Evolutionary conservation across 371 early-diverging fungal genomes (phyloP).

Genomic region (Mucor circinelloides): DNA sequence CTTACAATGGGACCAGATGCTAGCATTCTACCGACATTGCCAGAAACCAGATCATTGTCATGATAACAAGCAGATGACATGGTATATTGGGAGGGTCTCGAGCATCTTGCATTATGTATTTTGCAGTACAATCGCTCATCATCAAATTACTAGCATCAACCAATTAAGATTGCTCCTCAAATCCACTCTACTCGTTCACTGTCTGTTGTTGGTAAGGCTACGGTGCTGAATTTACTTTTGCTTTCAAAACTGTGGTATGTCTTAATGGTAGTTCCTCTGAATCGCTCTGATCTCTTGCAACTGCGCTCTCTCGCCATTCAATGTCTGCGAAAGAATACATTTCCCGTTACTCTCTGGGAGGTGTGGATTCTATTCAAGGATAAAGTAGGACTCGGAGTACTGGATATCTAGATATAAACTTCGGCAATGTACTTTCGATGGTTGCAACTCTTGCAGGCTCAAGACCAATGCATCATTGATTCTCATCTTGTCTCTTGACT

Average conservation of each 20-base stretch:
- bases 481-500: no score
- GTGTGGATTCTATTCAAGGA: not conserved
- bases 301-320: not conserved
- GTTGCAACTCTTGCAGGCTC: not conserved
- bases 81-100: no score
- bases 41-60: no score
- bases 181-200: not conserved
- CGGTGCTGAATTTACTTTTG: not conserved
- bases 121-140: no score
- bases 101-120: no score
- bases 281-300: not conserved
- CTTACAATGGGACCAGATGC: no score
- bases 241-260: not conserved
- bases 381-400: not conserved
- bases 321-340: not conserved
- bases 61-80: no score
- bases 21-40: no score
- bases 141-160: no score
- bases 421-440: not conserved
- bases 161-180: not conserved
- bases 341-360: not conserved
- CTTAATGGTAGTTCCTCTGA: no score
- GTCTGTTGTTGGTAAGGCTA: not conserved
- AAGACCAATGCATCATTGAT: not conserved
- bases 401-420: not conserved